phyloP scores from a whole-genome alignment of 495 filamentous ascomycete genomes.

The Lepidopterella palustris region DNA sequence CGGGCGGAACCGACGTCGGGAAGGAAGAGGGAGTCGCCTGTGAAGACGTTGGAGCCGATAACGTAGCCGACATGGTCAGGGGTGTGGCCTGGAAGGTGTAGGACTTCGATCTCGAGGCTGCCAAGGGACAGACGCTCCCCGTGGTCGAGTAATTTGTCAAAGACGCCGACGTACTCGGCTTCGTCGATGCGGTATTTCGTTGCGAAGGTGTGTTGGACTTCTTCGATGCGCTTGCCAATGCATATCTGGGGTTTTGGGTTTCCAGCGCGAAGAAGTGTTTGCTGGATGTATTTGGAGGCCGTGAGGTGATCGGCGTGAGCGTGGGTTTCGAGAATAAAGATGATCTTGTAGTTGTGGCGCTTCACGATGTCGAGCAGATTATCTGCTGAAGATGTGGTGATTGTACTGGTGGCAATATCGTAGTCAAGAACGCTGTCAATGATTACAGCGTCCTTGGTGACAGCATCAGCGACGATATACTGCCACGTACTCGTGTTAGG shows the following conservation, averaged over 20 bases:
- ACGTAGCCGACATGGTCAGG: conserved; percentile 56
- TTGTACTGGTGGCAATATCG: conserved; percentile 41
- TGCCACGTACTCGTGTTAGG: conserved; percentile 51
- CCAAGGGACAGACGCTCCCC: conserved; percentile 49
- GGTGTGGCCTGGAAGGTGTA: conserved; percentile 57
- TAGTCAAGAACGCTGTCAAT: conserved; percentile 58
- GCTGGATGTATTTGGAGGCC: conserved; percentile 49
- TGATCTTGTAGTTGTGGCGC: conserved; percentile 43
- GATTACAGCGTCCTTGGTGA: conserved; percentile 44
- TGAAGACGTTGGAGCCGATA: conserved; percentile 56
- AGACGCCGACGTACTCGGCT: conserved; percentile 41
- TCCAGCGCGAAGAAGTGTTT: conserved; percentile 32
- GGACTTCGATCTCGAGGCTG: conserved; percentile 38
- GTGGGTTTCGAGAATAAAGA: conserved; percentile 52
- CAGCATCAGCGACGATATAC: conserved; percentile 51
- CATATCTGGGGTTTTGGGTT: conserved; percentile 38
- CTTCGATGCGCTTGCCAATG: conserved; percentile 50
- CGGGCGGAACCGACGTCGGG: conserved; percentile 53
- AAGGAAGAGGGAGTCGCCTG: conserved; percentile 56
- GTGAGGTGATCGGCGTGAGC: conserved; percentile 60
- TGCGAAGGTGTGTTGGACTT: conserved; percentile 48
- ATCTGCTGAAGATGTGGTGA: conserved; percentile 48
- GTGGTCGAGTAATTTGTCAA: conserved; percentile 50
- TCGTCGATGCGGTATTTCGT: conserved; percentile 41
- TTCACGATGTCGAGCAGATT: conserved; percentile 39